Evolutionary conservation across 768 basidiomycete species (phyloP).

Genomic region (Cystofilobasidium capitatum): DNA sequence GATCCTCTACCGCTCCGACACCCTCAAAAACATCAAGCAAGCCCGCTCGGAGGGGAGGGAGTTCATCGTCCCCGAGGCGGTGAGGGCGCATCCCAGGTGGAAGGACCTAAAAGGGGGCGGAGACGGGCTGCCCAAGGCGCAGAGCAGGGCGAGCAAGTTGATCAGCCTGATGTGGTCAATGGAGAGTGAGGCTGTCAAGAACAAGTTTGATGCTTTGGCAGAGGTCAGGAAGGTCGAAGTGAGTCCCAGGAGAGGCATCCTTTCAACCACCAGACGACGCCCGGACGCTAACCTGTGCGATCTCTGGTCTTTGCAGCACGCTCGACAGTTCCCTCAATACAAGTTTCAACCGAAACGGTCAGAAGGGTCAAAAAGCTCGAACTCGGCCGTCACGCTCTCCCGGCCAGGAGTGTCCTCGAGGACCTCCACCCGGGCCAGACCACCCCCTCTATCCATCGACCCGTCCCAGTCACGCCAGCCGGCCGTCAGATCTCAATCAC

Average conservation of each 20-base stretch:
- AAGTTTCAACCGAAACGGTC: conserved; percentile 8
- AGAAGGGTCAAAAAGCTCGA: too few species aligned
- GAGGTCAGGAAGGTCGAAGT: conserved; percentile 38
- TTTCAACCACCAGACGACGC: too few species aligned
- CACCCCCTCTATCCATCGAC: too few species aligned
- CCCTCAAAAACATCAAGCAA: conserved; percentile 42
- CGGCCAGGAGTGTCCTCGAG: too few species aligned
- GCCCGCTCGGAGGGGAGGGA: conserved; percentile 10
- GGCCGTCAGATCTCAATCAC: too few species aligned
- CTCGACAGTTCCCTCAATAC: conserved; percentile 11
- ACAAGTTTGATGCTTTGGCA: conserved; percentile 35
- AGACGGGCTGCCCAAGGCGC: conserved; percentile 37
- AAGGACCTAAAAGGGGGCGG: conserved; percentile 28
- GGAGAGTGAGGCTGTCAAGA: conserved; percentile 47
- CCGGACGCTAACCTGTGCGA: not conserved
- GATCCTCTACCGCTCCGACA: conserved; percentile 67
- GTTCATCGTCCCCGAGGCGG: not conserved
- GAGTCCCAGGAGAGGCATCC: too few species aligned
- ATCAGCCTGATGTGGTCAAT: conserved; percentile 58
- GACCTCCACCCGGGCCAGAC: too few species aligned
- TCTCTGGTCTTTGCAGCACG: conserved; percentile 1
- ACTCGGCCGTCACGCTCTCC: too few species aligned
- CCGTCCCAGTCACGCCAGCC: too few species aligned
- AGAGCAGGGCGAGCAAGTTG: conserved; percentile 56
- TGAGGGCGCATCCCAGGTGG: conserved; percentile 22